Percentiles rank a stretch among this genome's conserved stretches.
Evolutionary conservation across 2,329 filamentous ascomycete species (phyloP).

Genomic region (Trichoderma citrinoviride): DNA sequence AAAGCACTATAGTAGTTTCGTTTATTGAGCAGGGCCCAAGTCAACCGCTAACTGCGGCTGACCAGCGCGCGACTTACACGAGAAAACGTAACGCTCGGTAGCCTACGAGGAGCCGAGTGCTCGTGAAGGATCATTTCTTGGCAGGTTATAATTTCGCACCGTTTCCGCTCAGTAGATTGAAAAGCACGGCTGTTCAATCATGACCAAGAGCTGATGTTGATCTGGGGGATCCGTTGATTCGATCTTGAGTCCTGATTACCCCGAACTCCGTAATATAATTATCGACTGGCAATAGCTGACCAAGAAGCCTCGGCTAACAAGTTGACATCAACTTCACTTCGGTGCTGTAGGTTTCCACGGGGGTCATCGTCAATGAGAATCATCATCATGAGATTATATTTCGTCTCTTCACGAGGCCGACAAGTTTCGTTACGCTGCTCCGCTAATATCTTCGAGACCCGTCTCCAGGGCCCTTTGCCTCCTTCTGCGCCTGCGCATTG

Average conservation of each 20-base stretch:
- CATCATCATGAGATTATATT: background rate
- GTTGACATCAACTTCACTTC: background rate
- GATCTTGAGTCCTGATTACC: too few relatives aligned
- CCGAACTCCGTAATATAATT: too few relatives aligned
- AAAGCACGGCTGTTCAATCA: background rate
- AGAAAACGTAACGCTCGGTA: background rate
- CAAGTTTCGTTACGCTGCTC: background rate
- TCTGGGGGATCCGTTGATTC: too few relatives aligned
- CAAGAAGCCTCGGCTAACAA: too few relatives aligned
- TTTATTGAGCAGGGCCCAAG: background rate
- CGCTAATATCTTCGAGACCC: slow-evolving; percentile 34
- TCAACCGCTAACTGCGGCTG: background rate
- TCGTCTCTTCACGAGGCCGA: background rate
- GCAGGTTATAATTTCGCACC: background rate
- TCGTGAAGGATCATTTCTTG: background rate
- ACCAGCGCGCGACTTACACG: background rate
- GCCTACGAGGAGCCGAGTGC: background rate
- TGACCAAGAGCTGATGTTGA: background rate
- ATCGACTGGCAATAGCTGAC: too few relatives aligned
- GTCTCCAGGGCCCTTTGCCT: slow-evolving; percentile 39
- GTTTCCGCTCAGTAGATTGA: background rate
- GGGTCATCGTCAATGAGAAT: background rate
- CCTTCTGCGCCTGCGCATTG: slow-evolving; percentile 53
- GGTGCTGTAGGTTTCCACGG: background rate
- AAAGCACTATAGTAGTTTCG: background rate